Base-by-base conservation (phyloP, 257 asterid genomes). In the Ophiorrhiza pumila region DNA sequence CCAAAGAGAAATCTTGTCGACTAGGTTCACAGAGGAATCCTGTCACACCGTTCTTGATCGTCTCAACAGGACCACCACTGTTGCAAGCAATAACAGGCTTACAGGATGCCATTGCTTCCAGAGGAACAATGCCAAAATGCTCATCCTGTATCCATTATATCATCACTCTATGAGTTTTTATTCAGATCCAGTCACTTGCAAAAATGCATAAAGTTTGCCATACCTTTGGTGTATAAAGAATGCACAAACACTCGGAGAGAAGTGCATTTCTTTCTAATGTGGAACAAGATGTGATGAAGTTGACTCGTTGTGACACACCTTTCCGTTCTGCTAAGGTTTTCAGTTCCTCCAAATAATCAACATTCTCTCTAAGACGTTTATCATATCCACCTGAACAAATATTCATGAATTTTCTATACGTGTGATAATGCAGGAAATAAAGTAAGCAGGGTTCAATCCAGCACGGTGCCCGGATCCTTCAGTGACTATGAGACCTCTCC, bases 91-190 rank as follows among this genome's bases (percentile, higher is more conserved):
- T 85, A 34, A 95, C 98, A 0, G 99, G 99, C 78, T 95, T 95
- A 74, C 84, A 71, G 7, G 98, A 91, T 49, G 98, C 98, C 99
- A 95, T 95, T 47, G 99, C 98, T 80, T 95, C 99, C 77, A 95
- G 18, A 58, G 99, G 99, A 69, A 95, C 99, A 35, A 95, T 95
- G 49, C 99, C 99, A 27, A 95, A 95, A 84, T 95, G 99, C 73
- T 95, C 99, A 35, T 92, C 96, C 98, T 92, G 74, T 65, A 74
- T 9, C 7, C 65, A 39, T 42, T 22, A 20, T 6, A 25, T 10
- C 50, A 52, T 11, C 52, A 62, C 13, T n/a, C n/a, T n/a, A n/a
- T 41, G 22, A 43, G 37, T 8, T 9, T 58, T 50, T 22, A 20
- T 11, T 13, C 39, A 8, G 9, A 73, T 50, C 32, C 8, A 43